Conservation (phyloP, 2,329 filamentous ascomycete species). For the Nigrospora sphaerica region DNA sequence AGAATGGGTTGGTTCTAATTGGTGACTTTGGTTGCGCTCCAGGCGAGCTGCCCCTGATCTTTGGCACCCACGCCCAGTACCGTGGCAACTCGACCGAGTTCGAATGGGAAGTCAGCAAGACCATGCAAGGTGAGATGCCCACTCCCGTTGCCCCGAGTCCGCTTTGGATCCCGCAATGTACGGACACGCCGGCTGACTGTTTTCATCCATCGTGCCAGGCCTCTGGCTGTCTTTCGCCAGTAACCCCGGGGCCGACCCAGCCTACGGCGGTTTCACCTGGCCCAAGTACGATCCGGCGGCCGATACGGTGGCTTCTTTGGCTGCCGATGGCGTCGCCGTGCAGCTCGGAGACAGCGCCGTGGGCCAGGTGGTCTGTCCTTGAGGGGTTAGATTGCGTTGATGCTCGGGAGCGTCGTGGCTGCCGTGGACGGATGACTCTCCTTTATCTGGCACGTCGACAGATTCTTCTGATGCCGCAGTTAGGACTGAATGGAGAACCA, state of each 20-base stretch:
- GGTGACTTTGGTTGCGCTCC: slow-evolving; percentile 9
- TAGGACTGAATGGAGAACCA: no score
- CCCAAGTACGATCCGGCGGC: not conserved
- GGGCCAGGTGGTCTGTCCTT: no score
- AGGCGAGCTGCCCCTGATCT: slow-evolving; percentile 16
- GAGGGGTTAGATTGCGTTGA: no score
- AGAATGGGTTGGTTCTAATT: not conserved
- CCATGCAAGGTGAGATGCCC: slow-evolving; percentile 1
- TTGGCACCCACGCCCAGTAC: slow-evolving; percentile 16
- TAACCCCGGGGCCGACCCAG: not conserved
- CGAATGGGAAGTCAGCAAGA: slow-evolving; percentile 4
- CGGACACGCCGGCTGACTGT: not conserved
- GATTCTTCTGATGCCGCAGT: no score
- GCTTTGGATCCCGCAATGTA: not conserved
- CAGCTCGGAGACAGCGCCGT: not conserved
- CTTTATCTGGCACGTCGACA: no score
- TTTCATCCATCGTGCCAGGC: not conserved
- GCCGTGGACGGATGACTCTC: no score
- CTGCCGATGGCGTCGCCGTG: not conserved
- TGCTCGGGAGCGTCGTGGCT: no score
- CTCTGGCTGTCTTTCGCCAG: not conserved
- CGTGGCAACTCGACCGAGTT: slow-evolving; percentile 13
- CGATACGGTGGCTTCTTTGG: not conserved
- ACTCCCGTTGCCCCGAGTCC: not conserved
- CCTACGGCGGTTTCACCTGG: not conserved